phyloP scores from a whole-genome alignment of 768 basidiomycete species.

The Cubamyces lactineus region DNA sequence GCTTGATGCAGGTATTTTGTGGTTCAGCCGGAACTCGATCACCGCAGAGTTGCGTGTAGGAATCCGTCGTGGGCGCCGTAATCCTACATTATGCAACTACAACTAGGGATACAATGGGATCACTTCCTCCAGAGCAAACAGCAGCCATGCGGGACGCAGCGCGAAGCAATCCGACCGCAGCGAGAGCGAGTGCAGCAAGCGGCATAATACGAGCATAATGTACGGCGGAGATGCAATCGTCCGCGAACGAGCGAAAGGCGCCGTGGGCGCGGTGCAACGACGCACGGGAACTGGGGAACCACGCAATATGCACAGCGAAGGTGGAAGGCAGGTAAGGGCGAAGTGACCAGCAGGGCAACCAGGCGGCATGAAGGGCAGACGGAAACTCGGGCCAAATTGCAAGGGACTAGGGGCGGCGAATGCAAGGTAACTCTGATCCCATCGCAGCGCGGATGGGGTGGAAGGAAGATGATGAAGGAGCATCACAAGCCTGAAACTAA shows the following conservation, averaged over 20 bases:
- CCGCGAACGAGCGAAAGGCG: conserved; percentile 22
- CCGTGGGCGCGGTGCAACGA: conserved; percentile 9
- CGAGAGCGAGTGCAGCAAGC: not conserved
- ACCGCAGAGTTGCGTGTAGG: conserved; percentile 5
- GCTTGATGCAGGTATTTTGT: too few relatives aligned
- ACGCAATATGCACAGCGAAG: conserved; percentile 10
- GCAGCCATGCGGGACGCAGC: not conserved
- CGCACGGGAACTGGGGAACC: not conserved
- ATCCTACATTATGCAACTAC: conserved; percentile 22
- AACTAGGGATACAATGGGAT: conserved; percentile 25
- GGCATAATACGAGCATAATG: not conserved
- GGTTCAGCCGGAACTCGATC: not conserved
- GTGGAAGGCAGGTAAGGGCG: not conserved
- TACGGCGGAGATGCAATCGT: conserved; percentile 21
- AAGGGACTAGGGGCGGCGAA: too few relatives aligned
- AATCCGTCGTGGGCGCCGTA: conserved; percentile 9
- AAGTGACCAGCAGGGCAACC: not conserved
- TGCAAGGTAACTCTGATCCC: too few relatives aligned
- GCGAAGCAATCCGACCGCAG: conserved; percentile 6
- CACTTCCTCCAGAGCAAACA: conserved; percentile 7
- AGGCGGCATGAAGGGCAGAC: not conserved
- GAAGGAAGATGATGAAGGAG: too few relatives aligned
- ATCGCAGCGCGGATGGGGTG: too few relatives aligned
- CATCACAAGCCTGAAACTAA: not conserved
- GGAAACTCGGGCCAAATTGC: too few relatives aligned